phyloP scores from a whole-genome alignment of 345 rosid genomes.

The Angophora floribunda region DNA sequence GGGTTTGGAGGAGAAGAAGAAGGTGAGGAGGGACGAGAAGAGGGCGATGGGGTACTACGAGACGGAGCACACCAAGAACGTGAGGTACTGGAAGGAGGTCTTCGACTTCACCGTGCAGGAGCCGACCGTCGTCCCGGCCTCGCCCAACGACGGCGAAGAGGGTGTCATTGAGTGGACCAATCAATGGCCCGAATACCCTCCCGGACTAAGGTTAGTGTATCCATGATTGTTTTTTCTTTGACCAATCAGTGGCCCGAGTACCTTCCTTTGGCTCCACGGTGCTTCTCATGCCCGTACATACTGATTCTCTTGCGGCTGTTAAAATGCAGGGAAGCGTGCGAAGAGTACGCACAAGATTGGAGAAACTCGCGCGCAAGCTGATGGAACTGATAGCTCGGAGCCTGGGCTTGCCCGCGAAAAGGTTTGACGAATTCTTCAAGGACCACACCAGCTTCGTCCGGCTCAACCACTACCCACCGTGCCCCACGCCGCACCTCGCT shows the following conservation, averaged over 20 bases:
- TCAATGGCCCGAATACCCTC: constrained; percentile 50
- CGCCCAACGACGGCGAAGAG: constrained; percentile 22
- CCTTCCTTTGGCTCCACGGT: too few species aligned
- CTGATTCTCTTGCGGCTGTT: neutral
- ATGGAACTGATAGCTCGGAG: constrained; percentile 23
- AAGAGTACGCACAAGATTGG: constrained; percentile 15
- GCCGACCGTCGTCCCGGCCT: constrained; percentile 42
- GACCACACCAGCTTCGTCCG: constrained; percentile 10
- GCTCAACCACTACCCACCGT: constrained; percentile 26
- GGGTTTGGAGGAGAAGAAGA: constrained; percentile 37
- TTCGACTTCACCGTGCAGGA: constrained; percentile 43
- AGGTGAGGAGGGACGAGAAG: constrained; percentile 42
- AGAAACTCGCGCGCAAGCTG: constrained; percentile 5
- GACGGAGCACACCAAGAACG: constrained; percentile 54
- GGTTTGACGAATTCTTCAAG: constrained; percentile 13
- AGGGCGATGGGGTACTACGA: constrained; percentile 50
- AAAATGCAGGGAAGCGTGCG: constrained; percentile 7
- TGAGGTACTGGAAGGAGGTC: constrained; percentile 62
- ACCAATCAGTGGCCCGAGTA: too few species aligned
- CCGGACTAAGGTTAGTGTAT: constrained; percentile 27
- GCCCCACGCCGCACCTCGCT: constrained; percentile 21
- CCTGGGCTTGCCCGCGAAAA: constrained; percentile 12
- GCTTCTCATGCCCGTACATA: neutral
- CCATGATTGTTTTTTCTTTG: neutral
- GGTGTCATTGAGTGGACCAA: constrained; percentile 22